phyloP scores from a whole-genome alignment of 768 basidiomycete genomes.

The Mycena haematopus region DNA sequence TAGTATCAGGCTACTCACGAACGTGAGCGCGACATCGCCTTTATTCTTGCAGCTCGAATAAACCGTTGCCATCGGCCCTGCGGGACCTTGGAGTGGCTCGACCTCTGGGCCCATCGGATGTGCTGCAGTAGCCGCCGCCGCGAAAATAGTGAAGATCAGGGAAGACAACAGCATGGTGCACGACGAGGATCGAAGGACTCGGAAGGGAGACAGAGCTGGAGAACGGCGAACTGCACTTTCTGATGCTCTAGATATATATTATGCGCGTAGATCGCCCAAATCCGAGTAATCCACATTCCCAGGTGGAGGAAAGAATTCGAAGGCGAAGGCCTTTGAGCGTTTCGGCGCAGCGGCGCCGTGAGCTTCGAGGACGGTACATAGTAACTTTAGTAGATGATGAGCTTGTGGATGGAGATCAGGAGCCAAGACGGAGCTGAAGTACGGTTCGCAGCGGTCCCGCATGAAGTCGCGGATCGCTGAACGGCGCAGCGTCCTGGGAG shows the following conservation, averaged over 20 bases:
- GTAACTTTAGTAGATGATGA: background rate
- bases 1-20: slow-evolving; percentile 1
- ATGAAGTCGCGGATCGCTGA: no score
- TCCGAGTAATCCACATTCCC: background rate
- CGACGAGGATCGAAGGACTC: background rate
- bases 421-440: no score
- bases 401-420: no score
- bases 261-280: background rate
- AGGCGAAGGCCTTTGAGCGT: no score
- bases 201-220: no score
- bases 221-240: background rate
- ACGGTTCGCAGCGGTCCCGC: no score
- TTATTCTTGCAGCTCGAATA: slow-evolving; percentile 12
- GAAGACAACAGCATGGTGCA: slow-evolving; percentile 1
- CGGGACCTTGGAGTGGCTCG: background rate
- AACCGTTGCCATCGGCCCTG: background rate
- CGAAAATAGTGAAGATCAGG: background rate
- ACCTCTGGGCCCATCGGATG: background rate
- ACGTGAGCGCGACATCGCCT: slow-evolving; percentile 9
- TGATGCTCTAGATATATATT: background rate
- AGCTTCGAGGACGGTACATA: no score
- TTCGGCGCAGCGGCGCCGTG: no score
- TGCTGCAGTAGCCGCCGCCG: background rate
- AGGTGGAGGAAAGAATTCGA: no score
- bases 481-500: no score